phyloP scores from a whole-genome alignment of 140 eudicot species.

The Oenanthe javanica region DNA sequence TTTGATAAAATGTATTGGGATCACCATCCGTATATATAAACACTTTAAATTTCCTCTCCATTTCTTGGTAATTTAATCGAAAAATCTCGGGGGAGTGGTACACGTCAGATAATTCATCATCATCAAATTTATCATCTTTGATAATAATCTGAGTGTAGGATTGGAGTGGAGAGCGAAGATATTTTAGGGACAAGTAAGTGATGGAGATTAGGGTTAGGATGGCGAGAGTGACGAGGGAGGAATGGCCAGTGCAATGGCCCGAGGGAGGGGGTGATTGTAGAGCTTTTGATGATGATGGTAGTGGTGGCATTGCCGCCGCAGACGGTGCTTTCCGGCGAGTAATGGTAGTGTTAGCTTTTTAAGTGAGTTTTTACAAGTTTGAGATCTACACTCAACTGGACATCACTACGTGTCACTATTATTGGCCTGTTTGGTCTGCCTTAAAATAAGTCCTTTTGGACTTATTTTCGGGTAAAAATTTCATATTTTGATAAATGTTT shows the following conservation, averaged over 20 bases:
- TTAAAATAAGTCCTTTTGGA: too few species aligned
- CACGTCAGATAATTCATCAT: constrained; percentile 33
- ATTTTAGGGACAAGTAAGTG: constrained; percentile 61
- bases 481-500: too few species aligned
- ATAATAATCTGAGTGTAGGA: background rate
- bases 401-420: too few species aligned
- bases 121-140: too few species aligned
- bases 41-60: constrained; percentile 76
- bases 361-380: too few species aligned
- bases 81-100: constrained; percentile 69
- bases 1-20: constrained; percentile 81
- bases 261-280: constrained; percentile 10
- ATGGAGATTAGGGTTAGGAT: constrained; percentile 59
- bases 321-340: background rate
- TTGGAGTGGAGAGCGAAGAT: constrained; percentile 37
- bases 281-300: constrained; percentile 38
- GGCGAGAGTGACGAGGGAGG: constrained; percentile 58
- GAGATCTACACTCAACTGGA: too few species aligned
- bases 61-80: constrained; percentile 58
- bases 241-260: constrained; percentile 44
- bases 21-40: constrained; percentile 82
- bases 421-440: too few species aligned
- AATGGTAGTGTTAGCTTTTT: background rate
- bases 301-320: constrained; percentile 12
- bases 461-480: too few species aligned